A percentile compares a stretch with the other conserved stretches of the same genome.
phyloP scores from a whole-genome alignment of 2,329 filamentous ascomycete species.

The Claviceps cyperi region DNA sequence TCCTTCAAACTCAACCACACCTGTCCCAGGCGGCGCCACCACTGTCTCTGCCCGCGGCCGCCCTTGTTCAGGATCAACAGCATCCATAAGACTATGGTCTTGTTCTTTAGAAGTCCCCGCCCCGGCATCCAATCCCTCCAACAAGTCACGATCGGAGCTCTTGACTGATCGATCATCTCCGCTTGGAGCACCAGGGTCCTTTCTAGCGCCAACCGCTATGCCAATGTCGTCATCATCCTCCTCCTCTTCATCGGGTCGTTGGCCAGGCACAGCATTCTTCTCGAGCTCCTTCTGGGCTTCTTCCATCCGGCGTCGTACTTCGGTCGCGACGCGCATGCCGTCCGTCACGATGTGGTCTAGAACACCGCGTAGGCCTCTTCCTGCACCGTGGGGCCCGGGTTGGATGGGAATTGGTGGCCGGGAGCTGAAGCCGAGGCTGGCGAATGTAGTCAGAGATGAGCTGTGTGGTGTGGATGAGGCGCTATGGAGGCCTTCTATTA shows the following conservation, averaged over 20 bases:
- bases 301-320: constrained; percentile 85
- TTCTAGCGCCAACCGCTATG: constrained; percentile 27
- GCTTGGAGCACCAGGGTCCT: constrained; percentile 21
- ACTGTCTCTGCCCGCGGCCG: constrained; percentile 14
- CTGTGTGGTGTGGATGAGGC: constrained; percentile 17
- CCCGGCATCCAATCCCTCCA: constrained; percentile 61
- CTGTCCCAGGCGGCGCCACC: constrained; percentile 17
- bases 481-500: constrained; percentile 48
- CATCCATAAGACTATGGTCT: constrained; percentile 22
- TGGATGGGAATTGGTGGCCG: constrained; percentile 24
- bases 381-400: constrained; percentile 30
- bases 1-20: constrained; percentile 29
- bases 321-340: constrained; percentile 87
- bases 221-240: constrained; percentile 47
- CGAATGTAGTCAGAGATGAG: constrained; percentile 73
- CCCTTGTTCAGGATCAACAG: constrained; percentile 14
- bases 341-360: constrained; percentile 96
- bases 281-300: constrained; percentile 89
- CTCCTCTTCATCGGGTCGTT: constrained; percentile 54
- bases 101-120: constrained; percentile 33
- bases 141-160: constrained; percentile 53
- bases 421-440: constrained; percentile 48
- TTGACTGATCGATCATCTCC: constrained; percentile 48
- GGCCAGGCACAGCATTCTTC: constrained; percentile 54
- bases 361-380: constrained; percentile 73